A percentile compares a stretch with the other conserved stretches of the same genome.
These are phyloP conservation scores for Phialocephala sp. DNA, from an alignment of 2,329 filamentous ascomycete genomes.

Conservation along the genomic window DNA sequence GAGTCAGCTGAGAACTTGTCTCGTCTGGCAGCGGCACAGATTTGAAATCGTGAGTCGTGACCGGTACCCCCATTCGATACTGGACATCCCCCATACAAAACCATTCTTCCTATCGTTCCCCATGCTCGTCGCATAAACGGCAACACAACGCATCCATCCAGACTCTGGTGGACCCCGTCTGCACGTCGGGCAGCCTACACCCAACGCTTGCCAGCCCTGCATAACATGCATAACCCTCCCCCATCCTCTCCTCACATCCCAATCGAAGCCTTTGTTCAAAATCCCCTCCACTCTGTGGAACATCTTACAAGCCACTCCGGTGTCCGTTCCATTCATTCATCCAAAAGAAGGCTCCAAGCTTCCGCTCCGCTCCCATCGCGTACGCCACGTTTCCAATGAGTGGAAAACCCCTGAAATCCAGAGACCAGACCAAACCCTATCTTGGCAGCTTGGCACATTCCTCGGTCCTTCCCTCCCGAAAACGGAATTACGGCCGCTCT, in stretches of 20 bases:
- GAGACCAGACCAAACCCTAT: not conserved
- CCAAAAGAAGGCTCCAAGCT: not conserved
- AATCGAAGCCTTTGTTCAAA: not conserved
- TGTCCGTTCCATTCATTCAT: not conserved
- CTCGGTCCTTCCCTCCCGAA: not conserved
- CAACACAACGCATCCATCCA: constrained; percentile 1
- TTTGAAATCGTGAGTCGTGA: not conserved
- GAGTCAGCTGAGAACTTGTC: not conserved
- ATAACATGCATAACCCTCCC: constrained; percentile 11
- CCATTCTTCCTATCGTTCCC: constrained; percentile 6
- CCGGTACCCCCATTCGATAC: not conserved
- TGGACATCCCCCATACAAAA: constrained; percentile 4
- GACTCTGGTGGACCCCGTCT: not conserved
- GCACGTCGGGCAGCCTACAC: not conserved
- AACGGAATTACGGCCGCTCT: not conserved
- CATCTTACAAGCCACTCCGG: not conserved
- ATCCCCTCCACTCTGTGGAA: not conserved
- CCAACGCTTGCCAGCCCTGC: constrained; percentile 6
- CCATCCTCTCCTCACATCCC: not conserved
- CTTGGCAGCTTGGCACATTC: not conserved
- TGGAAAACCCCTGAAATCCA: not conserved
- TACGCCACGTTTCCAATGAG: constrained; percentile 2
- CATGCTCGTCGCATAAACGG: constrained; percentile 9
- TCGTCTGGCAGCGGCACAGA: not conserved
- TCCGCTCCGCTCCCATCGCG: constrained; percentile 1